Conservation (phyloP, 2,329 filamentous ascomycete species). For the Fusarium floridanum region DNA sequence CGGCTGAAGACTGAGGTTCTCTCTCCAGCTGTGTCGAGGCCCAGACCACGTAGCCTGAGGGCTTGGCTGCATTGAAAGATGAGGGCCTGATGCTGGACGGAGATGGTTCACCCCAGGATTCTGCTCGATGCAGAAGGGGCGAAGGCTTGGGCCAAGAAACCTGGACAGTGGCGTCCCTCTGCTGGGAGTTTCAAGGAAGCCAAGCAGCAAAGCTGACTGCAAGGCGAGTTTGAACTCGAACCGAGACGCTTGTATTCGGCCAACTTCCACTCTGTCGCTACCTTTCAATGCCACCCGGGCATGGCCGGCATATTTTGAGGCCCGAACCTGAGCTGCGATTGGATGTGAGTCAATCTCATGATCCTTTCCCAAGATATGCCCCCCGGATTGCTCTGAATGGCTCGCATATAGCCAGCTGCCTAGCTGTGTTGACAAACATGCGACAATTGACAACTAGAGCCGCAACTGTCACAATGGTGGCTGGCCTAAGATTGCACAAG, state of each 20-base stretch:
- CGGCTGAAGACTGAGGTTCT: conserved; percentile 20
- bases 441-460: conserved; percentile 13
- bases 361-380: background rate
- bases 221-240: conserved; percentile 11
- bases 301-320: conserved; percentile 7
- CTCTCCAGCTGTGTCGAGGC: background rate
- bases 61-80: conserved; percentile 31
- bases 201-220: conserved; percentile 12
- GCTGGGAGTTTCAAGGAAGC: conserved; percentile 14
- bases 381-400: conserved; percentile 6
- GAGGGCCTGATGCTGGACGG: conserved; percentile 11
- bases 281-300: conserved; percentile 5
- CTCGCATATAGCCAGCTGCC: conserved; percentile 11
- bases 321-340: conserved; percentile 8
- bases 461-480: conserved; percentile 16
- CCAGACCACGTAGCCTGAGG: conserved; percentile 7
- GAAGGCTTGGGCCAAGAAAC: conserved; percentile 32
- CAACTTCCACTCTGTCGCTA: conserved; percentile 33
- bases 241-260: conserved; percentile 23
- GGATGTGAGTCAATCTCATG: conserved; percentile 4
- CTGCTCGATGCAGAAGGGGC: conserved; percentile 21
- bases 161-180: conserved; percentile 23
- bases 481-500: background rate
- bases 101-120: conserved; percentile 33
- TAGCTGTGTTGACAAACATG: background rate